Evolutionary conservation across 2,329 filamentous ascomycete genomes (phyloP).

Genomic region (Diaporthe vaccinii): DNA sequence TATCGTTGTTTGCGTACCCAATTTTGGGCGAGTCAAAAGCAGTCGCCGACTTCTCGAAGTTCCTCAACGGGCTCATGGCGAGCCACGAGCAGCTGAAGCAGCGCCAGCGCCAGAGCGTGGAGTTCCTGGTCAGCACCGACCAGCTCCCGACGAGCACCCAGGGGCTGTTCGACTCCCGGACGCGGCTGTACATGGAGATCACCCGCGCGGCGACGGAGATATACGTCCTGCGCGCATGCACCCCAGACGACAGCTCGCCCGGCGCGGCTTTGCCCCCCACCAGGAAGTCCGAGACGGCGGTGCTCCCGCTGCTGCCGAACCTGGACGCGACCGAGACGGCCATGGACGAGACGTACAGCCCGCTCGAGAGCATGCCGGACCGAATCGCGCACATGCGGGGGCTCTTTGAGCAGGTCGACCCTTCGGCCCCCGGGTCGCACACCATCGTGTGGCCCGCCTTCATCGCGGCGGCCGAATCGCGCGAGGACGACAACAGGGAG

Average conservation of each 20-base stretch:
- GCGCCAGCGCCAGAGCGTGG: slow-evolving; percentile 13
- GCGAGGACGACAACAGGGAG: slow-evolving; percentile 21
- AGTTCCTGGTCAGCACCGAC: slow-evolving; percentile 17
- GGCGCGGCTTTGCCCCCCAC: background rate
- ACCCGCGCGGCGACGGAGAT: slow-evolving; percentile 30
- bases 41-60: slow-evolving; percentile 30
- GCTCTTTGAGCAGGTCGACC: slow-evolving; percentile 37
- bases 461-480: slow-evolving; percentile 37
- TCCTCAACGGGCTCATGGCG: slow-evolving; percentile 25
- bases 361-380: slow-evolving; percentile 18
- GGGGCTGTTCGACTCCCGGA: background rate
- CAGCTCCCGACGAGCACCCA: background rate
- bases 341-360: slow-evolving; percentile 14
- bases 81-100: slow-evolving; percentile 19
- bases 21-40: slow-evolving; percentile 37
- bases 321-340: slow-evolving; percentile 13
- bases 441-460: slow-evolving; percentile 40
- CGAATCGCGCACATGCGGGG: slow-evolving; percentile 17
- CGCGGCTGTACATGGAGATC: slow-evolving; percentile 36
- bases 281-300: background rate
- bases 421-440: slow-evolving; percentile 34
- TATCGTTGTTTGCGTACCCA: slow-evolving; percentile 37
- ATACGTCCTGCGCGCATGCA: slow-evolving; percentile 33
- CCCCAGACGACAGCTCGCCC: background rate
- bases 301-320: background rate